Evolutionary conservation across 305 asterid species (phyloP).

Genomic region (Fraxinus floribunda): DNA sequence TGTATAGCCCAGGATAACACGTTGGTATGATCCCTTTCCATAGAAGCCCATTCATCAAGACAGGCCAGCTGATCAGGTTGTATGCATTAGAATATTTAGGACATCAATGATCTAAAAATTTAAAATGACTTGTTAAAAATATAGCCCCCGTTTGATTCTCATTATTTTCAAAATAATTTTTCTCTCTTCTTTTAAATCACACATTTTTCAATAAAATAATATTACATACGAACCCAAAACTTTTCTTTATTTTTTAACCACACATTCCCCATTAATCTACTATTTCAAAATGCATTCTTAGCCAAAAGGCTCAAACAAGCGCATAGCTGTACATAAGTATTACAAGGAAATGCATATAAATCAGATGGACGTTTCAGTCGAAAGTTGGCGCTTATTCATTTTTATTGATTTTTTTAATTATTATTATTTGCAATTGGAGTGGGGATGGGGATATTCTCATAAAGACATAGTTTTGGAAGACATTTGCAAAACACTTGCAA

Average conservation of each 20-base stretch:
- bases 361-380: neutral
- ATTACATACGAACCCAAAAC: neutral
- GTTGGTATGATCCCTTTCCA: constrained; percentile 57
- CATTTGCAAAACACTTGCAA: neutral
- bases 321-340: neutral
- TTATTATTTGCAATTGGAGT: neutral
- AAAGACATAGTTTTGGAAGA: neutral
- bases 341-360: neutral
- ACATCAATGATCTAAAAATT: neutral
- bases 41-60: constrained; percentile 63
- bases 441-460: neutral
- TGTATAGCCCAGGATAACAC: constrained; percentile 56
- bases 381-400: neutral
- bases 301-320: neutral
- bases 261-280: neutral
- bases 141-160: neutral
- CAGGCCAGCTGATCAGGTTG: constrained; percentile 53
- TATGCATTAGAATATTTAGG: neutral
- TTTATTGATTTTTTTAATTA: neutral
- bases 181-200: neutral
- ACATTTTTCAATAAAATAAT: neutral
- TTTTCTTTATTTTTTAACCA: too few relatives aligned
- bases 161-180: neutral
- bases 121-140: neutral
- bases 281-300: too few relatives aligned